Base-by-base conservation (phyloP, 208 protist species). In the Zelonia costaricensis region DNA sequence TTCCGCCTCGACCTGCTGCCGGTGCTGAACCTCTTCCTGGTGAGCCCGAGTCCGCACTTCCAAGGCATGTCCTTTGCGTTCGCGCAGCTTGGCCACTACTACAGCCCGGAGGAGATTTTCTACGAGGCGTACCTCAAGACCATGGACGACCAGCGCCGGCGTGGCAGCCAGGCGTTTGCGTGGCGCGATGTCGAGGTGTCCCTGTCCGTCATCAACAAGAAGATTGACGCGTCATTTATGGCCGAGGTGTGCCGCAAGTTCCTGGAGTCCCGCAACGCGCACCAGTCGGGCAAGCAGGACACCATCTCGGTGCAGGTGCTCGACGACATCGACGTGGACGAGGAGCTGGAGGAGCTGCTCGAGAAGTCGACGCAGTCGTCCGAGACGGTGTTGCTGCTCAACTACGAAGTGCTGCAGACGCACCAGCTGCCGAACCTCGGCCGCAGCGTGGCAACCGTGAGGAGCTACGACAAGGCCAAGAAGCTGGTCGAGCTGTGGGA, bases 91-190 rank as follows among this genome's bases (percentile, higher is more conserved):
- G 85, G 84, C 6, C 71, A 80, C 74, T 94, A 88, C 66, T 94
- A 89, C 76, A 92, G 83, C 51, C 88, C 88, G 2, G 84, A 94
- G 71, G 82, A 94, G 64, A 91, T 94, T 59, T 94, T 94, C 70
- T 94, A 94, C 72, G 88, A 94, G 76, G 84, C 88, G 1, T 94
- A 91, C 69, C 79, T 94, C 51, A 91, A 91, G 74, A 94, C 88
- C 10, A 84, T 92, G 80, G 74, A 82, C 56, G 85, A 88, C 60
- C 84, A 94, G 55, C 82, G 85, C 51, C 80, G 82, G 18, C 88
- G 88, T 35, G 85, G 85, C 45, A 91, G 82, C 43, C 88, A 94
- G 64, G 88, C 88, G 48, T 92, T 86, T 55, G 88, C 88, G 38
- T 94, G 88, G 85, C 88, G 88, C 46, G 85, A 92, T 60, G 88